Evolutionary conservation across 495 filamentous ascomycete species (phyloP), one percentile per base, ranked within the genome.

Genomic region (Penicillium samsonianum): DNA sequence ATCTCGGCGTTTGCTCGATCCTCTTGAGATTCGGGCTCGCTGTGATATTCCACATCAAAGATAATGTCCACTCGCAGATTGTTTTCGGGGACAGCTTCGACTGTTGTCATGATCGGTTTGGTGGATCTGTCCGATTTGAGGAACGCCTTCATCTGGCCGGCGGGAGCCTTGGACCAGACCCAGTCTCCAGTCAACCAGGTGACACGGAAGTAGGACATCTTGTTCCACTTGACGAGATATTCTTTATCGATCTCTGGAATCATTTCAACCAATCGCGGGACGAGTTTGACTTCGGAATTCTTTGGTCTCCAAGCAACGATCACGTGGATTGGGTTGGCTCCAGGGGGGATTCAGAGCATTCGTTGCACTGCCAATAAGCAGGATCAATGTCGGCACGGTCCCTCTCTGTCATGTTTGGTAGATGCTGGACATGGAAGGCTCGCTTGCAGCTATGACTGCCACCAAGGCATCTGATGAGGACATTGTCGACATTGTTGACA

Each of bases 201-300:
- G 22, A 85, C 87, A 51, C 87, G 87, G 61, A 84, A 87, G 59
- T 96, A 93, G 0, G 92, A 96, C 50, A 83, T 80, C 0, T 76
- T 66, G 35, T 88, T 83, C 87, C 91, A 98, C 69, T 94, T 97
- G 63, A 98, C 76, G 1, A 99, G 81, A 61, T 98, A 98, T 63
- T 96, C 91, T 42, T 92, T 88, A 5, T 90, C 76, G 38, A 89
- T 84, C 65, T 91, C 87, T 17, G 83, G 78, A 17, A 80, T 69
- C 23, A 81, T 77, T 31, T 90, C 79, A 12, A 78, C 73, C 5
- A 80, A 65, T 9, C 65, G 70, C 0, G 77, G 79, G 5, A 74
- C 50, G 19, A 54, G 45, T 9, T 57, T 60, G 5, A 65, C 69
- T 50, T 87, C 84, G 8, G 51, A 64, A 19, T 80, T 76, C 16